These are phyloP conservation scores for Pseudohyphozyma bogoriensis DNA, from an alignment of 768 basidiomycete species.

Conservation along the genomic window DNA sequence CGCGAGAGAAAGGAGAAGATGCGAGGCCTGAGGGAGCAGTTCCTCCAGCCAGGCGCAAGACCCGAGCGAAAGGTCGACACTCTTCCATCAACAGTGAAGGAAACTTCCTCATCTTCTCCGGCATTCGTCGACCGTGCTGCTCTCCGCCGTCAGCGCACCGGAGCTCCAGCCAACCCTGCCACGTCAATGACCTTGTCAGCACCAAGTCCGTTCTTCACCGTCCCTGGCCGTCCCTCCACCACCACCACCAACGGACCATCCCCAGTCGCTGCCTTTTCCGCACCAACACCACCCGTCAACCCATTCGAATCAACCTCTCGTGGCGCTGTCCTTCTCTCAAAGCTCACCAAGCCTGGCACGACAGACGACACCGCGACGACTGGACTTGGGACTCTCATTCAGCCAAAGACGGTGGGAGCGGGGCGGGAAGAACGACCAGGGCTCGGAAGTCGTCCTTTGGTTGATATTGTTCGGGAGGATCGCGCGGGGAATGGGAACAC, in stretches of 20 bases:
- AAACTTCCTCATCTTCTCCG: neutral
- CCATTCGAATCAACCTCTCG: constrained; percentile 14
- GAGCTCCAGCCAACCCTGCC: neutral
- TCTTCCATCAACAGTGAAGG: neutral
- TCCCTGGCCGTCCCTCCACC: constrained; percentile 7
- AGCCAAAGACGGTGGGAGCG: neutral
- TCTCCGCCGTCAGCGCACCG: constrained; percentile 15
- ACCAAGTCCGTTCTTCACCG: constrained; percentile 18
- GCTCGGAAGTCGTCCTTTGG: constrained; percentile 11
- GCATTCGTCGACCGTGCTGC: constrained; percentile 23
- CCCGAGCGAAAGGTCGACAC: neutral
- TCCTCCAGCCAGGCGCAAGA: constrained; percentile 11
- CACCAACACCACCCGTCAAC: neutral
- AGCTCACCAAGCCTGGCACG: constrained; percentile 1
- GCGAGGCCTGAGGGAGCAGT: constrained; percentile 9
- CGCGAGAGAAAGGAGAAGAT: constrained; percentile 16
- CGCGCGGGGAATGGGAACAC: neutral
- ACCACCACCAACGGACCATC: neutral
- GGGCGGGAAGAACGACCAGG: constrained; percentile 9
- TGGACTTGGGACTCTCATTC: constrained; percentile 20
- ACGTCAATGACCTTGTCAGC: neutral
- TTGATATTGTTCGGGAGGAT: constrained; percentile 13
- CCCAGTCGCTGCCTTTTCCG: neutral
- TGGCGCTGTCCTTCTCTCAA: constrained; percentile 18
- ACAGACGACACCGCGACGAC: neutral